Evolutionary conservation across 2,329 filamentous ascomycete genomes (phyloP), one percentile per base, ranked within the genome.

Genomic region (Aspergillus sp.): DNA sequence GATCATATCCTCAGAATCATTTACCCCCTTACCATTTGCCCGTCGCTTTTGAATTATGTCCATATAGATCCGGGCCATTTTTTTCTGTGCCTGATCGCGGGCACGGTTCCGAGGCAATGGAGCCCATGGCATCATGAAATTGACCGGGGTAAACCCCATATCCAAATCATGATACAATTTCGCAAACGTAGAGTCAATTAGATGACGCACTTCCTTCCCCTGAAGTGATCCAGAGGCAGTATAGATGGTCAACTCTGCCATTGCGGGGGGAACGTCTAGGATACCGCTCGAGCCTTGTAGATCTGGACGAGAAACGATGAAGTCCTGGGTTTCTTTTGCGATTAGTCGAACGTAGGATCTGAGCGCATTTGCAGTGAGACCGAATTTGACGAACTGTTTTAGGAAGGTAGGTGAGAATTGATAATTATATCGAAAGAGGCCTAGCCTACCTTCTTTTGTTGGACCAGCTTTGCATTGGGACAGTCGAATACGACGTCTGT

Each of bases 391-490:
- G 54, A 84, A 83, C 61, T 93, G 19, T 19, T 19, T 19, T 19
- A 19, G 19, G 19, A 19, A 19, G 19, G 19, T 19, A 19, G 4
- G 19, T 19, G 19, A 19, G 28, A 46, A 67, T 70, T 42, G 59
- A 31, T 56, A 50, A 35, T 10, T 19, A 19, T 19, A 19, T 19
- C 19, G 19, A 19, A 19, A 19, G 19, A 19, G 19, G 19, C 19
- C 19, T 36, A 37, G 44, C 19, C 4, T 19, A 19, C 19, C 19
- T 19, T 93, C 75, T 95, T 95, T 76, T 95, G 89, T 72, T 95
- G 89, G 88, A 95, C 94, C 60, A 95, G 78, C 72, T 94, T 95
- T 44, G 87, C 78, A 60, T 94, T 94, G 29, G 89, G 88, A 69
- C 88, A 94, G 66, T 95, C 89, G 62, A 95, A 95, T 34, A 94